Percentiles rank a stretch among this genome's conserved stretches.
These are phyloP conservation scores for Phaeosphaeriaceae sp. DNA, from an alignment of 2,329 filamentous ascomycete species.

Conservation along the genomic window DNA sequence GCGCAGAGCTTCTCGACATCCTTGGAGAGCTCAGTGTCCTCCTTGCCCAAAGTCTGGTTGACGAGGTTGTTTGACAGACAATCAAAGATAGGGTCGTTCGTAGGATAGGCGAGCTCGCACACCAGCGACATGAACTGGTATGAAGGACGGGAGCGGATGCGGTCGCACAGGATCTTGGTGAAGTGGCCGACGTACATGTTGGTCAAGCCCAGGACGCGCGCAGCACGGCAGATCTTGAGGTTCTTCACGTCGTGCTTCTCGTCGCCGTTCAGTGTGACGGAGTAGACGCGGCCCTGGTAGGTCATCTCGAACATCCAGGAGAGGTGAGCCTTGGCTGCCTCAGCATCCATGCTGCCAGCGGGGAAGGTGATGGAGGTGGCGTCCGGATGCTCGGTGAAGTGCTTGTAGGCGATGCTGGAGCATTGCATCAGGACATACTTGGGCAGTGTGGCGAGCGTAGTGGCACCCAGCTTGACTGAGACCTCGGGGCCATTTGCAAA, in stretches of 20 bases:
- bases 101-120: conserved; percentile 18
- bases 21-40: not conserved
- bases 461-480: conserved; percentile 24
- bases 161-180: conserved; percentile 37
- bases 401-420: conserved; percentile 26
- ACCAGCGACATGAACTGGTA: conserved; percentile 26
- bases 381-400: conserved; percentile 26
- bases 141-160: conserved; percentile 25
- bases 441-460: conserved; percentile 18
- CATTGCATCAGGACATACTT: conserved; percentile 41
- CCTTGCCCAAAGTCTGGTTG: conserved; percentile 10
- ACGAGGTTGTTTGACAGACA: conserved; percentile 38
- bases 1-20: conserved; percentile 12
- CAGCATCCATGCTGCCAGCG: conserved; percentile 21
- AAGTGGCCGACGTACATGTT: conserved; percentile 43
- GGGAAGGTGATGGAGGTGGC: conserved; percentile 21
- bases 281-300: conserved; percentile 29
- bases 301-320: conserved; percentile 38
- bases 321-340: conserved; percentile 23
- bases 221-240: conserved; percentile 30
- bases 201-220: conserved; percentile 34
- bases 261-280: conserved; percentile 24
- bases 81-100: conserved; percentile 37
- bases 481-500: conserved; percentile 32
- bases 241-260: conserved; percentile 28